phyloP scores from a whole-genome alignment of 495 filamentous ascomycete genomes.

The Penicillium angulare region DNA sequence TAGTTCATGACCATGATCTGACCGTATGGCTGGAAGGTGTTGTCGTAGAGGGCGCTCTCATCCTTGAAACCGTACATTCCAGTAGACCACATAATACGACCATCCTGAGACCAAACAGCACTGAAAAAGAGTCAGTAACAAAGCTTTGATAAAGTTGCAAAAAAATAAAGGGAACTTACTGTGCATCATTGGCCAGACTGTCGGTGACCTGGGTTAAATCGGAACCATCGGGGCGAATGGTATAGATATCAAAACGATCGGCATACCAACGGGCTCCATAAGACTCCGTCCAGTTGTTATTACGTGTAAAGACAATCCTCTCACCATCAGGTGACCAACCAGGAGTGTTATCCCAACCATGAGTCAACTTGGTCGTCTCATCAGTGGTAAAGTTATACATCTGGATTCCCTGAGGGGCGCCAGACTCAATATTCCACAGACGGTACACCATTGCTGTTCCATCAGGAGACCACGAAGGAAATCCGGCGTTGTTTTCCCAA shows the following conservation, averaged over 20 bases:
- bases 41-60: too few relatives aligned
- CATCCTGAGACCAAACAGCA: too few relatives aligned
- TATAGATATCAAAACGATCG: constrained; percentile 4
- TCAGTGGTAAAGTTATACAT: constrained; percentile 3
- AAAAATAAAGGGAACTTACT: background rate
- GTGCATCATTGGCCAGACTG: constrained; percentile 9
- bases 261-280: constrained; percentile 1
- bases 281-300: background rate
- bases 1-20: too few relatives aligned
- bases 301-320: constrained; percentile 14
- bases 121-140: too few relatives aligned
- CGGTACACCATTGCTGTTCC: constrained; percentile 9
- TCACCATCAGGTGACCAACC: constrained; percentile 12
- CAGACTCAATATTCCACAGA: background rate
- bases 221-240: constrained; percentile 6
- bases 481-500: background rate
- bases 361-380: constrained; percentile 2
- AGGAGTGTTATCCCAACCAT: constrained; percentile 12
- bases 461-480: constrained; percentile 9
- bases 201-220: constrained; percentile 2
- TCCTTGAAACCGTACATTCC: too few relatives aligned
- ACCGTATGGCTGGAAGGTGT: too few relatives aligned
- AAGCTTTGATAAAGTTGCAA: too few relatives aligned
- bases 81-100: too few relatives aligned
- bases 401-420: constrained; percentile 2